Percentiles rank a stretch among this genome's conserved stretches.
These are phyloP conservation scores for Diplosphaera chodatii DNA, from an alignment of 139 green algal species.

Conservation along the genomic window DNA sequence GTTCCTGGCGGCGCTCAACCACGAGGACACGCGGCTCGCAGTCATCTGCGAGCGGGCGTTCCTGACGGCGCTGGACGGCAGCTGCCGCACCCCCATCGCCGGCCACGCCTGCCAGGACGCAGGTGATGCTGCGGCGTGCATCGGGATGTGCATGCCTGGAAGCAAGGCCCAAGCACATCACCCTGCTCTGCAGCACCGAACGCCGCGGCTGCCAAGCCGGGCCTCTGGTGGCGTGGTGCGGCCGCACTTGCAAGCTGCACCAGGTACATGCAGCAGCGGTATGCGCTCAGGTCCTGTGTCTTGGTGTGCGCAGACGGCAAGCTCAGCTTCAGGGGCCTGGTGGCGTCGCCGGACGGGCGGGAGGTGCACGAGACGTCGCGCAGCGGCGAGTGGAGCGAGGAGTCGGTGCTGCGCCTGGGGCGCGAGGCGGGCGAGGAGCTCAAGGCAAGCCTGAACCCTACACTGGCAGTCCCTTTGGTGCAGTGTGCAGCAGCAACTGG, in stretches of 20 bases:
- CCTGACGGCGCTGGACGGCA: conserved; percentile 92
- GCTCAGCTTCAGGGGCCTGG: conserved; percentile 85
- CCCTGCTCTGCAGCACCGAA: too few species aligned
- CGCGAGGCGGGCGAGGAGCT: conserved; percentile 74
- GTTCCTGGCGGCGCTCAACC: conserved; percentile 87
- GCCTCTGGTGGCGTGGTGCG: too few species aligned
- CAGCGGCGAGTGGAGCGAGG: conserved; percentile 41
- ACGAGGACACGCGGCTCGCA: conserved; percentile 94
- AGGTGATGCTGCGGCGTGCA: not conserved
- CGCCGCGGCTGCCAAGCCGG: too few species aligned
- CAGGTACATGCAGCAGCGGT: too few species aligned
- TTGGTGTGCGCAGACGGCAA: conserved; percentile 54
- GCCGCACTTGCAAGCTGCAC: too few species aligned
- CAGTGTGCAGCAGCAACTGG: too few species aligned
- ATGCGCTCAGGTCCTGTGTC: too few species aligned
- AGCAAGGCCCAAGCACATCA: too few species aligned
- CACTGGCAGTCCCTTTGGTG: too few species aligned
- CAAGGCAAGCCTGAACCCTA: conserved; percentile 43
- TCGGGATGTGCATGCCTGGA: too few species aligned
- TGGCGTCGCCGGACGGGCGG: conserved; percentile 84
- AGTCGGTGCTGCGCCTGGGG: conserved; percentile 50
- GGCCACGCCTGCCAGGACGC: conserved; percentile 37
- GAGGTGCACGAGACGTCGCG: conserved; percentile 59
- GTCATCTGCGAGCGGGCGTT: conserved; percentile 93
- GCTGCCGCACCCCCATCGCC: conserved; percentile 96